A percentile compares a stretch with the other conserved stretches of the same genome.
Evolutionary conservation across 2,329 filamentous ascomycete species (phyloP).

Genomic region (Thielaviopsis populi): DNA sequence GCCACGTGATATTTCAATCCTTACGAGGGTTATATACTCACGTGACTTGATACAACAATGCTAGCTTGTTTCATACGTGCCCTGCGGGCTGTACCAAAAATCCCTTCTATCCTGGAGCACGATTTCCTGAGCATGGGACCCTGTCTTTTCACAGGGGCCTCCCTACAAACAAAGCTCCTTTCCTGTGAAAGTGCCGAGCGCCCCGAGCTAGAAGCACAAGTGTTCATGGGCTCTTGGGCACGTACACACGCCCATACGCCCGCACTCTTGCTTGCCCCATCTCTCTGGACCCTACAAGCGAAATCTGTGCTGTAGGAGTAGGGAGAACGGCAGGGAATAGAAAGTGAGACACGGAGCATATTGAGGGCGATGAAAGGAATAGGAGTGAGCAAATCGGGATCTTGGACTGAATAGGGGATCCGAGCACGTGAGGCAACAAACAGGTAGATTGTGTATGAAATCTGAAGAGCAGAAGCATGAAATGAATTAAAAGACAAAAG

Average conservation of each 20-base stretch:
- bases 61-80: too few species aligned
- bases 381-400: background rate
- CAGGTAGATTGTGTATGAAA: background rate
- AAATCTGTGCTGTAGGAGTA: background rate
- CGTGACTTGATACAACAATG: background rate
- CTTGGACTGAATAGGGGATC: background rate
- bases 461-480: background rate
- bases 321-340: background rate
- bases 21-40: background rate
- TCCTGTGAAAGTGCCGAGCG: background rate
- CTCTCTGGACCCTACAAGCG: background rate
- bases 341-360: background rate
- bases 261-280: background rate
- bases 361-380: background rate
- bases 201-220: background rate
- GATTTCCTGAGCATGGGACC: background rate
- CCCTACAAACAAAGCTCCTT: background rate
- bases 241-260: too few species aligned
- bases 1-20: too few species aligned
- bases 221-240: too few species aligned
- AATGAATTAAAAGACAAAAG: background rate
- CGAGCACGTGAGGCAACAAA: background rate
- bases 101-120: too few species aligned
- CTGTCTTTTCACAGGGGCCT: background rate
- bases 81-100: too few species aligned